Conservation (phyloP, 2,329 filamentous ascomycete genomes). For the Neoascochyta sp. region DNA sequence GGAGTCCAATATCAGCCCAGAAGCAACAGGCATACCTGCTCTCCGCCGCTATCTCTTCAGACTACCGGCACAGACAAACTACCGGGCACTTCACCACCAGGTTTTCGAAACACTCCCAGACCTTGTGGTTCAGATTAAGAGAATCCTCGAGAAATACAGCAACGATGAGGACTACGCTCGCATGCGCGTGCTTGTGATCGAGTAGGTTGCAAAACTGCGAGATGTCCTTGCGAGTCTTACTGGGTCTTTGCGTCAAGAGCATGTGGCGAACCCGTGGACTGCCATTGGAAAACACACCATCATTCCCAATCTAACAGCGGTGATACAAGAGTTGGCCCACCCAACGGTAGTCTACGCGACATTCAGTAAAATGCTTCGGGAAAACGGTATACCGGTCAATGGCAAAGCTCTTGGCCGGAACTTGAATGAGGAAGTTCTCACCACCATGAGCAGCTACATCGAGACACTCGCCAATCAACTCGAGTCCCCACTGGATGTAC, state of each 20-base stretch:
- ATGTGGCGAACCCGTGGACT: constrained; percentile 1
- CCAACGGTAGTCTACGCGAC: constrained; percentile 3
- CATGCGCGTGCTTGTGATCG: constrained; percentile 4
- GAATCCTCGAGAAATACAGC: constrained; percentile 3
- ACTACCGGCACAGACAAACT: constrained; percentile 6
- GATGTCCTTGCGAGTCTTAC: background rate
- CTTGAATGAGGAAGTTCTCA: constrained; percentile 9
- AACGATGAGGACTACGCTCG: constrained; percentile 5
- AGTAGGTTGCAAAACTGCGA: constrained; percentile 1
- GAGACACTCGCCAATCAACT: constrained; percentile 5
- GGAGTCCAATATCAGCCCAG: background rate
- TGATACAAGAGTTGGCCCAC: constrained; percentile 1
- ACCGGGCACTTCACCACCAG: constrained; percentile 4
- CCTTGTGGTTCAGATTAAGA: background rate
- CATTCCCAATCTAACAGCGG: background rate
- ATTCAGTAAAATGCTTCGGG: constrained; percentile 9
- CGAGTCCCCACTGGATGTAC: background rate
- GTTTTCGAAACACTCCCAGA: constrained; percentile 5
- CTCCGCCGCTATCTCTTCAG: constrained; percentile 6
- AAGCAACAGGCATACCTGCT: constrained; percentile 2
- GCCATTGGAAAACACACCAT: background rate
- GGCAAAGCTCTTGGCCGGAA: constrained; percentile 4
- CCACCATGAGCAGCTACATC: constrained; percentile 1
- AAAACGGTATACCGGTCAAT: constrained; percentile 10
- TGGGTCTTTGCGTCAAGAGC: background rate